These are phyloP conservation scores for Lactuca sativa DNA, from an alignment of 129 eudicot genomes.

Conservation along the genomic window DNA sequence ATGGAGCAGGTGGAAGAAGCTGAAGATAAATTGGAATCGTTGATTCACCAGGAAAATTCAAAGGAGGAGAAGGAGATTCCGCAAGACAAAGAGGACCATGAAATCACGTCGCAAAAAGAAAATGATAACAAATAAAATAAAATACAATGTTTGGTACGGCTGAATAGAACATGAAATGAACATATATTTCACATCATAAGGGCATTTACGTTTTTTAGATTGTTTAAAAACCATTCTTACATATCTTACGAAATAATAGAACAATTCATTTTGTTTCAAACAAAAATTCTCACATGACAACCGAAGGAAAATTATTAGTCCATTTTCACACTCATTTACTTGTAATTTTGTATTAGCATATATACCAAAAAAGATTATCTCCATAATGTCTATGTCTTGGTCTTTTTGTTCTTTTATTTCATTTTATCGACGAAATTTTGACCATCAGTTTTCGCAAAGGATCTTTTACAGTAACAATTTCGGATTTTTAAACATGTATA, in stretches of 20 bases:
- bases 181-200: neutral
- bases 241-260: no score
- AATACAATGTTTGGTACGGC: neutral
- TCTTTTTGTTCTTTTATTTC: neutral
- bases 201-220: neutral
- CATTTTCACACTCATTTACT: neutral
- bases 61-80: neutral
- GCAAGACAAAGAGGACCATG: constrained; percentile 18
- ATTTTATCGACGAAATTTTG: no score
- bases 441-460: no score
- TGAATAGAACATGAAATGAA: neutral
- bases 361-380: neutral
- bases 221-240: neutral
- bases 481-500: no score
- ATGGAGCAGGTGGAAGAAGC: constrained; percentile 40
- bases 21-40: constrained; percentile 33
- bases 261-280: no score
- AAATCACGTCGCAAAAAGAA: constrained; percentile 13
- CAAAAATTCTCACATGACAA: neutral
- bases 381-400: neutral
- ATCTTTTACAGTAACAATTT: no score
- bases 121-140: neutral
- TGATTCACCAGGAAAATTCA: constrained; percentile 20
- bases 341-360: neutral
- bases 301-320: neutral